Evolutionary conservation across 2,329 filamentous ascomycete species (phyloP).

Genomic region (Xylaria sp.): DNA sequence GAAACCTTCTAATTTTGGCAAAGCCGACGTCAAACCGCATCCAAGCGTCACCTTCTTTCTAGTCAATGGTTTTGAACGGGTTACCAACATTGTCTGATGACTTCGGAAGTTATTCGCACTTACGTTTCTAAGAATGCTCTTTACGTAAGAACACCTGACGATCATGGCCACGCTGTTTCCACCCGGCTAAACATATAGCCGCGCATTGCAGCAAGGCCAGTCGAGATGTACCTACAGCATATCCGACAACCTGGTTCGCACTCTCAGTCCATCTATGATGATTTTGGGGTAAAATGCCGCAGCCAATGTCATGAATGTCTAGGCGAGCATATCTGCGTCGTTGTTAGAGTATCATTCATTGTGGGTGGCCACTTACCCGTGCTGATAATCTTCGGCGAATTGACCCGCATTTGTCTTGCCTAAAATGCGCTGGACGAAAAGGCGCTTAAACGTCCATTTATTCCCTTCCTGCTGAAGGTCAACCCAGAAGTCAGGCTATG

Average conservation of each 20-base stretch:
- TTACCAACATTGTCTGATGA: not conserved
- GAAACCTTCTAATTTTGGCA: not conserved
- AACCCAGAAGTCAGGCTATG: not conserved
- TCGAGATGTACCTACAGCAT: not conserved
- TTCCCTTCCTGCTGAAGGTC: not conserved
- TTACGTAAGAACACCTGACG: too few relatives aligned
- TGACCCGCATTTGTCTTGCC: not conserved
- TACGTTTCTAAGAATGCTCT: not conserved
- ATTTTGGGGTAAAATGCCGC: not conserved
- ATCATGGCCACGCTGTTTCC: not conserved
- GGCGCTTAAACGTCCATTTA: not conserved
- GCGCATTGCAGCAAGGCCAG: not conserved
- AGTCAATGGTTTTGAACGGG: not conserved
- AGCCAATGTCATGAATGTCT: not conserved
- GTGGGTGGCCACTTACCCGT: not conserved
- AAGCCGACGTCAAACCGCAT: not conserved
- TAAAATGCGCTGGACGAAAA: not conserved
- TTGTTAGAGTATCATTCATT: not conserved
- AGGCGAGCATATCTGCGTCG: not conserved
- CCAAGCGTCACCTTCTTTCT: not conserved
- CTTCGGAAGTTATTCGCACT: not conserved
- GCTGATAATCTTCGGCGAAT: not conserved
- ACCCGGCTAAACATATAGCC: not conserved
- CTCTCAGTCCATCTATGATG: not conserved
- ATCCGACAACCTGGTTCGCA: constrained; percentile 8